Percentiles rank a stretch among this genome's conserved stretches.
Conservation (phyloP, 352 stramenopile genomes). For the Pythium scleroteichum region DNA sequence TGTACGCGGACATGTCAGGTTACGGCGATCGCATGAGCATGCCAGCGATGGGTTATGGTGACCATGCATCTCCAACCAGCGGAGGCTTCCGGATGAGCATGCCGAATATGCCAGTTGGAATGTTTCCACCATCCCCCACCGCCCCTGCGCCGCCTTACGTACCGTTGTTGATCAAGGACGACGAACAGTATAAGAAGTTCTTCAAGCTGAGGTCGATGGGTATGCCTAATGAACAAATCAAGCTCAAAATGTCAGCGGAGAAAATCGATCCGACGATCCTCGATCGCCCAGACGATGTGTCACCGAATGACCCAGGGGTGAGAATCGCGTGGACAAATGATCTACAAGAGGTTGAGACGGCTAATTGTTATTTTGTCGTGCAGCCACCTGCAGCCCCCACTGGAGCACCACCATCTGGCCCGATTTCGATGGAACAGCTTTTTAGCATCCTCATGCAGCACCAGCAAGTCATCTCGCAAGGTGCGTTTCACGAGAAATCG, state of each 20-base stretch:
- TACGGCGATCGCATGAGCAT: constrained; percentile 23
- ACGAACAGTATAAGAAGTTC: constrained; percentile 74
- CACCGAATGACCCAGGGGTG: constrained; percentile 79
- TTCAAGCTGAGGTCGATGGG: constrained; percentile 85
- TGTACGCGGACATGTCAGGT: constrained; percentile 20
- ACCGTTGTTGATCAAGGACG: constrained; percentile 73
- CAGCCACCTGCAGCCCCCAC: constrained; percentile 33
- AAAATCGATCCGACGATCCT: constrained; percentile 61
- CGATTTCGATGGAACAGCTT: constrained; percentile 85
- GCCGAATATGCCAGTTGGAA: constrained; percentile 26
- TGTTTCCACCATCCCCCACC: constrained; percentile 20
- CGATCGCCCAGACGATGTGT: constrained; percentile 72
- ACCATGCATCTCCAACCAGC: constrained; percentile 1
- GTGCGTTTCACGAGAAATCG: constrained; percentile 34
- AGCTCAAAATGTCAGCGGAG: constrained; percentile 82
- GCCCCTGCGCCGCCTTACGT: constrained; percentile 44
- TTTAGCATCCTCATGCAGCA: constrained; percentile 89
- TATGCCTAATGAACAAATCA: constrained; percentile 80
- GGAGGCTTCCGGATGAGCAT: constrained; percentile 32
- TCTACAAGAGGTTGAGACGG: too few relatives aligned
- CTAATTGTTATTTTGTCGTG: too few relatives aligned
- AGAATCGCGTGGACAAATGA: constrained; percentile 15
- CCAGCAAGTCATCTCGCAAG: constrained; percentile 87
- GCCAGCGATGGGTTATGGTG: constrained; percentile 18
- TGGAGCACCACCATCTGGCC: constrained; percentile 23